A percentile compares a stretch with the other conserved stretches of the same genome.
phyloP scores from a whole-genome alignment of 495 filamentous ascomycete species.

The Penicillium silybi region DNA sequence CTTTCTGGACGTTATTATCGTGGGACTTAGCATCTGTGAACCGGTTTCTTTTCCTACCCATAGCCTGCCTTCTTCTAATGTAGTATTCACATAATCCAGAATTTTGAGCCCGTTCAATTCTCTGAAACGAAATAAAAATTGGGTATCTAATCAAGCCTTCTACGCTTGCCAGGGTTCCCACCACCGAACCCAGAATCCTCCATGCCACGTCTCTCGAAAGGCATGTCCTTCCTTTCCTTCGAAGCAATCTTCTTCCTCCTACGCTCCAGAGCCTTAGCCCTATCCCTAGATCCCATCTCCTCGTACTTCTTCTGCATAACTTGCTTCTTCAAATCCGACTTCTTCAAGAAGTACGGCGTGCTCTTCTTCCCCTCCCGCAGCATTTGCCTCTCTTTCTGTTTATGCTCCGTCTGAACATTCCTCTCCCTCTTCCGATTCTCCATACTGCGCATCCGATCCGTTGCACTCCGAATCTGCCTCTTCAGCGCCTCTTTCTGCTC shows the following conservation, averaged over 20 bases:
- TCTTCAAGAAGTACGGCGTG: conserved; percentile 87
- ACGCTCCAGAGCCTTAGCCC: conserved; percentile 74
- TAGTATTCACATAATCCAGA: not conserved
- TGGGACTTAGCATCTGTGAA: conserved; percentile 20
- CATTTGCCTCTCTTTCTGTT: conserved; percentile 75
- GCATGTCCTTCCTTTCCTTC: conserved; percentile 79
- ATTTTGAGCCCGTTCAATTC: not conserved
- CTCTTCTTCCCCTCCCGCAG: conserved; percentile 87
- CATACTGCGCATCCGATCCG: conserved; percentile 65
- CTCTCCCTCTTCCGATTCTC: conserved; percentile 61
- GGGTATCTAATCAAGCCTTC: conserved; percentile 27
- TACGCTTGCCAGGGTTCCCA: conserved; percentile 22
- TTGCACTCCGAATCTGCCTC: conserved; percentile 60
- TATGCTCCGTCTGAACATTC: conserved; percentile 65
- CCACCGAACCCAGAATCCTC: conserved; percentile 20
- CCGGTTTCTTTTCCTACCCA: conserved; percentile 1
- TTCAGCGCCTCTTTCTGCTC: conserved; percentile 61
- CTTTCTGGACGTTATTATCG: conserved; percentile 13
- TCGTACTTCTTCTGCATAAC: conserved; percentile 73
- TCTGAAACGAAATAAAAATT: not conserved
- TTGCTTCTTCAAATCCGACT: conserved; percentile 81
- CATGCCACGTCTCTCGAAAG: conserved; percentile 54
- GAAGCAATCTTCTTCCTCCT: conserved; percentile 77
- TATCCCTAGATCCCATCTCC: conserved; percentile 74
- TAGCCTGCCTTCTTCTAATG: conserved; percentile 1